Evolutionary conservation across 1,284 basidiomycete genomes (phyloP).

Genomic region (Cryptococcus sp.): DNA sequence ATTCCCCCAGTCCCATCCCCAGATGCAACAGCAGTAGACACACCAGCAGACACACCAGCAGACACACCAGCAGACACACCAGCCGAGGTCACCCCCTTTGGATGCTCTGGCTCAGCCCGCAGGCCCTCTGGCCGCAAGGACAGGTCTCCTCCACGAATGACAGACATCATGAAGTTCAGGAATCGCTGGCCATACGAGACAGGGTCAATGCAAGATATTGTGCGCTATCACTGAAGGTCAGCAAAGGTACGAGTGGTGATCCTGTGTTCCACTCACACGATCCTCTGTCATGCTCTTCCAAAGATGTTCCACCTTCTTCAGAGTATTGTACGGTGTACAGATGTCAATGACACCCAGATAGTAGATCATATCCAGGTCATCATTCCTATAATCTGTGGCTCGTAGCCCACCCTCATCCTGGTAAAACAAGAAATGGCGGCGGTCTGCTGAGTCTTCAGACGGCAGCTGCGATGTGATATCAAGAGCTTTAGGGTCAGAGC

Average conservation of each 20-base stretch:
- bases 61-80: background rate
- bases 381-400: constrained; percentile 82
- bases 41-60: background rate
- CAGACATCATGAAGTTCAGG: constrained; percentile 77
- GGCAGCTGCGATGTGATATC: constrained; percentile 65
- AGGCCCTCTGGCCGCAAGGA: constrained; percentile 38
- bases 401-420: constrained; percentile 93
- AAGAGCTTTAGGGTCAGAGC: constrained; percentile 74
- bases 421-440: constrained; percentile 87
- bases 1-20: background rate
- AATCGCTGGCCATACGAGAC: constrained; percentile 80
- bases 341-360: constrained; percentile 95
- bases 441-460: constrained; percentile 62
- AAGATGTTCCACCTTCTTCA: constrained; percentile 82
- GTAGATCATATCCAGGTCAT: constrained; percentile 74
- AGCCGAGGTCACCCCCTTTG: constrained; percentile 4
- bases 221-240: constrained; percentile 59
- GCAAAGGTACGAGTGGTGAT: background rate
- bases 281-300: constrained; percentile 90
- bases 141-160: constrained; percentile 73
- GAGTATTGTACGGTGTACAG: constrained; percentile 75
- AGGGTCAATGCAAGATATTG: constrained; percentile 87
- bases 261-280: constrained; percentile 59
- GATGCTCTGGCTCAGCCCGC: constrained; percentile 8
- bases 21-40: background rate